Evolutionary conservation across 73 alveolate genomes (phyloP), one percentile per base, ranked within the genome.

Genomic region (Paramecium biaurelia): DNA sequence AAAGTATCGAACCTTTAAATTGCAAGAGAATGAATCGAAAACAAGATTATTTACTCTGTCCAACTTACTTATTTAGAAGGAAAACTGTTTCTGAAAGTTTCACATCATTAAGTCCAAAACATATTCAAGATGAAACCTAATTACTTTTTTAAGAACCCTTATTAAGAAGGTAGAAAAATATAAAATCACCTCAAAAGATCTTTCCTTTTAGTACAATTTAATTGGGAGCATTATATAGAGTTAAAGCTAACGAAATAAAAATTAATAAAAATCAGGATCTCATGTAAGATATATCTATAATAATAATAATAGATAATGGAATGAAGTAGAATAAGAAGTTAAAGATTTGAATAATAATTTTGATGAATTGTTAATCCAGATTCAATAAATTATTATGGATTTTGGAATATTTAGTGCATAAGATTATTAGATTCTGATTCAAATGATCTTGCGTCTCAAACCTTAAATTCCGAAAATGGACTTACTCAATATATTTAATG

Each of bases 91-190:
- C 87, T 30, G 87, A 74, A 35, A 74, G 59, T 74, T 35, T 74
- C 10, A 74, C 87, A 53, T 74, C 87, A 74, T 74, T 74, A 23
- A 35, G 67, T 74, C 87, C 87, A 0, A 74, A 74, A 74, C 87
- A 35, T 11, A 74, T 35, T 67, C 63, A 35, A 35, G 87, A 74
- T 74, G 87, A 74, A 74, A 74, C 87, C 3, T 35, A 74, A 35
- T 38, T 74, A 12, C 47, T 74, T 3, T 74, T 74, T 15, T 59
- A 74, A 74, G 87, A 74, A 35, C 87, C 87, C 0, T 12, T 35
- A 0, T 14, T 74, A 6, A 32, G 87, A 24, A 74, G 59, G 7
- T 37, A 35, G 10, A 74, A 32, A 20, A 30, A 74, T 21, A 14
- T 21, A 2, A 74, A 74, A 38, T 21, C 41, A 0, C 57, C 41